Evolutionary conservation across 129 eudicot species (phyloP).

Genomic region (Helichrysum umbraculigerum): DNA sequence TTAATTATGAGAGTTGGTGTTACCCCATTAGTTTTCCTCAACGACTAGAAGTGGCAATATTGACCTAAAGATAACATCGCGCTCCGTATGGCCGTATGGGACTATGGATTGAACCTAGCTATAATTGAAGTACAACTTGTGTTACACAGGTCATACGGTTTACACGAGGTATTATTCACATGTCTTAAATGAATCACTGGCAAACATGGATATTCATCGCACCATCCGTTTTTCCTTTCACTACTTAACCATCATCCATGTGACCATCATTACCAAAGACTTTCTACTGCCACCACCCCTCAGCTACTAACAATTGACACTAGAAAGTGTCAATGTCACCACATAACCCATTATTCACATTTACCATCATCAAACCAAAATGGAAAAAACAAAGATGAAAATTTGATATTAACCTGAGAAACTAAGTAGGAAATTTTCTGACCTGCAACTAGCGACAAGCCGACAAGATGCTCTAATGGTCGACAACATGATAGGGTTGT

Average conservation of each 20-base stretch:
- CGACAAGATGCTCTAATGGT: background rate
- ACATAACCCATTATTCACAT: conserved; percentile 6
- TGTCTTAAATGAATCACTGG: too few species aligned
- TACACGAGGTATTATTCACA: background rate
- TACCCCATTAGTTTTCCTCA: background rate
- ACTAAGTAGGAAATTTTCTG: background rate
- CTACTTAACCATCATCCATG: background rate
- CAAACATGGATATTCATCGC: background rate
- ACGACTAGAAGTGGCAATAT: background rate
- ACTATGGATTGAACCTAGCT: background rate
- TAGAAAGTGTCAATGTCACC: background rate
- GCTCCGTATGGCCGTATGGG: background rate
- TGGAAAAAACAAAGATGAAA: background rate
- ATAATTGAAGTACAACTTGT: background rate
- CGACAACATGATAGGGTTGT: background rate
- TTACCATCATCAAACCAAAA: background rate
- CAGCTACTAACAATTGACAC: background rate
- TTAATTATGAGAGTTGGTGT: conserved; percentile 16
- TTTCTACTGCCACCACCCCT: background rate
- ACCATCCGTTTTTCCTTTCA: background rate
- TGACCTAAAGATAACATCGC: background rate
- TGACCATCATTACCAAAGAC: conserved; percentile 3
- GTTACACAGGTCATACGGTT: background rate
- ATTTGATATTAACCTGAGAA: background rate
- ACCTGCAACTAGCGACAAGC: conserved; percentile 10